Conservation (phyloP, 345 rosid genomes). For the Arabidopsis suecica region DNA sequence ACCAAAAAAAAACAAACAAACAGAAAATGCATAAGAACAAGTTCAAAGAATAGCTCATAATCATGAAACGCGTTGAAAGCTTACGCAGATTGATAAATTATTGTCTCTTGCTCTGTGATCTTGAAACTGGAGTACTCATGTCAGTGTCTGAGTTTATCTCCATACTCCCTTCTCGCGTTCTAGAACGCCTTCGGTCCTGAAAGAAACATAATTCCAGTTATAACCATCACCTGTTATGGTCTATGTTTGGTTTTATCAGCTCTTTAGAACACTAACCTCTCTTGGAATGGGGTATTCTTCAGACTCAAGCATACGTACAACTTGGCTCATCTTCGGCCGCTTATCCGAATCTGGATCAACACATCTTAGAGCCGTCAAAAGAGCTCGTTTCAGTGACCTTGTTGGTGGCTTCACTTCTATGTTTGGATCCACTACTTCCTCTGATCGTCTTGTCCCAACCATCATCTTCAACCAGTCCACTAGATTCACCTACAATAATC, state of each 20-base stretch:
- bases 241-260: background rate
- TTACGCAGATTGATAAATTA: constrained; percentile 25
- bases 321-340: constrained; percentile 97
- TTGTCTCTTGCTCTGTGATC: constrained; percentile 62
- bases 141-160: constrained; percentile 78
- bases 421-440: constrained; percentile 88
- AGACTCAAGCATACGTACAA: constrained; percentile 96
- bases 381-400: constrained; percentile 81
- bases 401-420: constrained; percentile 84
- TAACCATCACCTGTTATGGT: background rate
- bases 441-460: constrained; percentile 88
- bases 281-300: constrained; percentile 93
- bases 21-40: constrained; percentile 22
- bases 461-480: constrained; percentile 99
- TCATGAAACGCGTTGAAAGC: constrained; percentile 12
- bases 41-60: constrained; percentile 27
- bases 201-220: constrained; percentile 13
- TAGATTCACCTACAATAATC: constrained; percentile 69
- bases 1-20: background rate
- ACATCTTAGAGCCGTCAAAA: constrained; percentile 90
- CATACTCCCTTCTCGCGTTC: constrained; percentile 67
- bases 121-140: constrained; percentile 61
- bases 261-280: constrained; percentile 60
- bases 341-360: constrained; percentile 88
- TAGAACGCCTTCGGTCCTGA: constrained; percentile 83